Evolutionary conservation across 2,329 filamentous ascomycete species (phyloP).

Genomic region (Leptographium flavum): DNA sequence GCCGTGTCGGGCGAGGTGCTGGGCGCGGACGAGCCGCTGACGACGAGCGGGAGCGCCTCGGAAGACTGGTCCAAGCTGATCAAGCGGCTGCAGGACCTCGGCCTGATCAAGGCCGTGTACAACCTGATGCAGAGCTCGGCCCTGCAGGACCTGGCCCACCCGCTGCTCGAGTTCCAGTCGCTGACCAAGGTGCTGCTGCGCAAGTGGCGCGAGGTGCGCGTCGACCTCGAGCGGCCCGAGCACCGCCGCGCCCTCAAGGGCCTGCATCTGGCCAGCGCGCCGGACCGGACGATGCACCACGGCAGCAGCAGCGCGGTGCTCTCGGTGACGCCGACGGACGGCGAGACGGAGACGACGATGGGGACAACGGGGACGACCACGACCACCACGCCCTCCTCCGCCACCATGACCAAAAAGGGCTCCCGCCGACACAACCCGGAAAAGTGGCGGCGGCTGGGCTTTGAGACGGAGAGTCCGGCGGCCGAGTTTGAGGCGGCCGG

Average conservation of each 20-base stretch:
- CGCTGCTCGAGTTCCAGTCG: conserved; percentile 83
- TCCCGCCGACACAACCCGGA: conserved; percentile 68
- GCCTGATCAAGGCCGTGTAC: conserved; percentile 84
- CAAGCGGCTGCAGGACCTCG: conserved; percentile 81
- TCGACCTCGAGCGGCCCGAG: conserved; percentile 77
- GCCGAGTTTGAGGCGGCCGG: conserved; percentile 76
- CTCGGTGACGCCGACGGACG: conserved; percentile 11
- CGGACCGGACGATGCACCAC: conserved; percentile 33
- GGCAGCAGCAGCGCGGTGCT: conserved; percentile 5
- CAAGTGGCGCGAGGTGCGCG: conserved; percentile 74
- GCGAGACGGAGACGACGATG: neutral
- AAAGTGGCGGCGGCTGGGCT: conserved; percentile 87
- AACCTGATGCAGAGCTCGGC: conserved; percentile 88
- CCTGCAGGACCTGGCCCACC: conserved; percentile 78
- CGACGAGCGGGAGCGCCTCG: conserved; percentile 15
- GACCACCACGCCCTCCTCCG: conserved; percentile 22
- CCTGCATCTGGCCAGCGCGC: conserved; percentile 68
- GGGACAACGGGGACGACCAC: conserved; percentile 14
- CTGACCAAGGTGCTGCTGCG: conserved; percentile 76
- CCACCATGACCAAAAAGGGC: conserved; percentile 35
- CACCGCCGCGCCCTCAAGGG: conserved; percentile 78
- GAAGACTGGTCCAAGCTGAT: conserved; percentile 94
- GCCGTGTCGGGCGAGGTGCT: conserved; percentile 56
- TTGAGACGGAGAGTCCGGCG: conserved; percentile 77
- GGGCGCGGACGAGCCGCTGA: conserved; percentile 6